phyloP scores from a whole-genome alignment of 2,329 filamentous ascomycete species.

The Hyphodiscus sp. region DNA sequence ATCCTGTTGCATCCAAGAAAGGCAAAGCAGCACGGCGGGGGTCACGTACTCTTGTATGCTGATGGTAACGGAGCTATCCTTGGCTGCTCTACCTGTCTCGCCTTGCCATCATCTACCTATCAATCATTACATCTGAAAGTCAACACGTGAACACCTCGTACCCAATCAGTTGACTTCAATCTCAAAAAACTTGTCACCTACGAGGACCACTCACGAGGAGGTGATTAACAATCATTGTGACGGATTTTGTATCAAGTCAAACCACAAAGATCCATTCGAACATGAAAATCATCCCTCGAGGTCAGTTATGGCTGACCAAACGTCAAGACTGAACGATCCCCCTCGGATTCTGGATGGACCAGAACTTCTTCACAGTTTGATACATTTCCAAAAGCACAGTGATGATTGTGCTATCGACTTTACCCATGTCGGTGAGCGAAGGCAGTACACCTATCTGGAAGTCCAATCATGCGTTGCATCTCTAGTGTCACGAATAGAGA shows the following conservation, averaged over 20 bases:
- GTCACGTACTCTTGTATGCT: no score
- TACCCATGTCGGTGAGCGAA: constrained; percentile 37
- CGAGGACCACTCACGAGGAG: background rate
- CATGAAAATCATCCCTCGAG: background rate
- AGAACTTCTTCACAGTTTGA: constrained; percentile 54
- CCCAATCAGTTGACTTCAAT: background rate
- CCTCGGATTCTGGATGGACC: constrained; percentile 49
- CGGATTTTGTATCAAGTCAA: background rate
- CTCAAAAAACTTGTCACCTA: constrained; percentile 2
- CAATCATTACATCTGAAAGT: no score
- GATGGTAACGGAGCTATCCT: no score
- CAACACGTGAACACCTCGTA: background rate
- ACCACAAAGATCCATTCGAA: background rate
- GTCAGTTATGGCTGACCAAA: constrained; percentile 20
- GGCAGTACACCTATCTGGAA: constrained; percentile 26
- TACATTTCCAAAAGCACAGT: constrained; percentile 37
- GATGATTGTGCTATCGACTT: constrained; percentile 56
- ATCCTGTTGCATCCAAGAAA: no score
- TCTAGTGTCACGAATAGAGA: constrained; percentile 16
- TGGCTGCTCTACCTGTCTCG: no score
- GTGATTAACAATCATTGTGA: background rate
- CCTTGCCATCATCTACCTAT: no score
- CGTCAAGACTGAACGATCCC: constrained; percentile 52
- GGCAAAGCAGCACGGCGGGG: no score
- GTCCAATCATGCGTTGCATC: constrained; percentile 36